Evolutionary conservation across 139 green algal genomes (phyloP).

Genomic region (Chlamydomonas eustigma): DNA sequence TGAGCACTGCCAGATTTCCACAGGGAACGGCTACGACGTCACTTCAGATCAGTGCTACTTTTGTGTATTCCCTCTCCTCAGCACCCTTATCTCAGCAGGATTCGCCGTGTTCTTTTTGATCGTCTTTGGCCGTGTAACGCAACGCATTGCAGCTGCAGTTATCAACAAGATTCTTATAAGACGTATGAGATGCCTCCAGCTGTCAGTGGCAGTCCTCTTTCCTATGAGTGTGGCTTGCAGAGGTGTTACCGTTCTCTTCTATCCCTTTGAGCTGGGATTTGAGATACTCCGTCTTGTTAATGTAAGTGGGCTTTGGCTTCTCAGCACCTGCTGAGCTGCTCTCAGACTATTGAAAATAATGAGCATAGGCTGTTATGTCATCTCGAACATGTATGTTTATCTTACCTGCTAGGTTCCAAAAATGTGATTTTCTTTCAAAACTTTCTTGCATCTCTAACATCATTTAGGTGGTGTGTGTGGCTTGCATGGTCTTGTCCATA

Average conservation of each 20-base stretch:
- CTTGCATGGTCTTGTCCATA: neutral
- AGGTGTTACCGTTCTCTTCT: conserved; percentile 36
- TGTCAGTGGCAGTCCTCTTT: neutral
- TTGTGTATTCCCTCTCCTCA: conserved; percentile 50
- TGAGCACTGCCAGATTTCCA: neutral
- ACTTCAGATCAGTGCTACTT: conserved; percentile 24
- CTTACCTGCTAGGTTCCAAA: too few relatives aligned
- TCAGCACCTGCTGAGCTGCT: neutral
- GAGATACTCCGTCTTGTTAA: conserved; percentile 30
- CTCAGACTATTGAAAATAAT: too few relatives aligned
- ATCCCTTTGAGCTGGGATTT: conserved; percentile 37
- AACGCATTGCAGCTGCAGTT: conserved; percentile 20
- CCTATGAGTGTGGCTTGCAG: conserved; percentile 11
- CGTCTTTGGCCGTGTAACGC: conserved; percentile 30
- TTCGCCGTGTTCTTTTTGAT: conserved; percentile 35
- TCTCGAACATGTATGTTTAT: too few relatives aligned
- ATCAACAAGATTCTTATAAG: conserved; percentile 36
- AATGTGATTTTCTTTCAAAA: too few relatives aligned
- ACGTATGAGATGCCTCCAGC: conserved; percentile 29
- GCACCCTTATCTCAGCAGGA: conserved; percentile 33
- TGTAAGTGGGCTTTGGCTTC: conserved; percentile 2
- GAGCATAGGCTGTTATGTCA: too few relatives aligned
- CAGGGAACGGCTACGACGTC: neutral
- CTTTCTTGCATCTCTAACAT: too few relatives aligned
- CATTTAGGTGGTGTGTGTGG: neutral